These are phyloP conservation scores for Brassica juncea DNA, from an alignment of 345 rosid genomes.

Conservation along the genomic window DNA sequence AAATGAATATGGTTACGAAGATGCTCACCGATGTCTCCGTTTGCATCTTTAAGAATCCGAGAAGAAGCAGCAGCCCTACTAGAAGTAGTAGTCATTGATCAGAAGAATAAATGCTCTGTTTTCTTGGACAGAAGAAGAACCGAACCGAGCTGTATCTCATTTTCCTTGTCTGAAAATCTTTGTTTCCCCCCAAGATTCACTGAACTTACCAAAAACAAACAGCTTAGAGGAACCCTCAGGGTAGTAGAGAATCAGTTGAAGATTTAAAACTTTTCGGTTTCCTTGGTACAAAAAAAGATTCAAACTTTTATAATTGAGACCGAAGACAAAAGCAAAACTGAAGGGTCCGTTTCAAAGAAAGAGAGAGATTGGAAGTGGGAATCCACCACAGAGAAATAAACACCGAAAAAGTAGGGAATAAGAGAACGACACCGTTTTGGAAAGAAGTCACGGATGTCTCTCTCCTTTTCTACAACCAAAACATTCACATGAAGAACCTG, in stretches of 20 bases:
- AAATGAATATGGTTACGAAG: conserved; percentile 93
- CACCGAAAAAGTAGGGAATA: conserved; percentile 33
- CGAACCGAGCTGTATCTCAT: conserved; percentile 48
- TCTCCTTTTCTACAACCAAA: conserved; percentile 37
- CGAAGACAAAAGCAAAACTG: background rate
- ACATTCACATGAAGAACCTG: conserved; percentile 60
- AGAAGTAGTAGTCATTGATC: conserved; percentile 61
- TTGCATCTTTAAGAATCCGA: conserved; percentile 78
- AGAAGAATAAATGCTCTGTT: conserved; percentile 29
- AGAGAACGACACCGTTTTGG: conserved; percentile 46
- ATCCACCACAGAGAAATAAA: background rate
- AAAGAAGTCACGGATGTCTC: conserved; percentile 44
- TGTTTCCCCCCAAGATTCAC: conserved; percentile 13
- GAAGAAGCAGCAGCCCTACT: background rate
- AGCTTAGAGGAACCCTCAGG: background rate
- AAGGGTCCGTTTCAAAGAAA: conserved; percentile 24
- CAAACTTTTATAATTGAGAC: conserved; percentile 2
- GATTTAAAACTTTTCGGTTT: conserved; percentile 7
- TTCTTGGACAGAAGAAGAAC: conserved; percentile 39
- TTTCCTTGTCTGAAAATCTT: conserved; percentile 22
- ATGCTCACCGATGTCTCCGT: conserved; percentile 87
- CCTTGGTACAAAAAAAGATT: conserved; percentile 6
- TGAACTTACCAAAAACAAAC: conserved; percentile 29
- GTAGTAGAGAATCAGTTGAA: background rate
- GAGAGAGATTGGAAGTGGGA: conserved; percentile 8